Conservation (phyloP, 495 filamentous ascomycete genomes). For the Lophium mytilinum region DNA sequence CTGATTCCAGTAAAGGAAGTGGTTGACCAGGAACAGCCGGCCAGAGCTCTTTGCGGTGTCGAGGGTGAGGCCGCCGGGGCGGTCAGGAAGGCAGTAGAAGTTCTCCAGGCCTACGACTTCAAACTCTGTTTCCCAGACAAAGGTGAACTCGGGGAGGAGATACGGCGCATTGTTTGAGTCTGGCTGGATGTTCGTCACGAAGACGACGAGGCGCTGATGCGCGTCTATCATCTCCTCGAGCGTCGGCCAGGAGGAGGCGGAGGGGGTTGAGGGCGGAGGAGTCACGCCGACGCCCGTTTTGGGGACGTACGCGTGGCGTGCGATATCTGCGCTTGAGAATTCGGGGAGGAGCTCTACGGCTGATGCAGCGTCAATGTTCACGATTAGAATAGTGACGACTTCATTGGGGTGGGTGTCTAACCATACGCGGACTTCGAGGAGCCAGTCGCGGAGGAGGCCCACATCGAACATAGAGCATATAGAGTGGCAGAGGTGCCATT, state of each 20-base stretch:
- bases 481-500: conserved; percentile 32
- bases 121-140: conserved; percentile 34
- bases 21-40: conserved; percentile 32
- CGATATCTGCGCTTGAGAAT: conserved; percentile 27
- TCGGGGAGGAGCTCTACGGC: conserved; percentile 17
- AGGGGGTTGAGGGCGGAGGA: conserved; percentile 43
- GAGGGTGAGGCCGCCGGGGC: conserved; percentile 11
- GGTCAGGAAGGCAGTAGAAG: conserved; percentile 25
- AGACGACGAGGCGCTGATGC: conserved; percentile 27
- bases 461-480: conserved; percentile 30
- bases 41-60: conserved; percentile 1
- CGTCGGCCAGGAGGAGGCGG: conserved; percentile 28
- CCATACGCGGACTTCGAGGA: conserved; percentile 29
- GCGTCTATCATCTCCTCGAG: conserved; percentile 24
- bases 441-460: conserved; percentile 27
- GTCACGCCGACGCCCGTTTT: not conserved
- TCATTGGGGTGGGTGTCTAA: conserved; percentile 31
- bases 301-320: conserved; percentile 26
- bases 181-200: conserved; percentile 21
- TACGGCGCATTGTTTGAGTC: conserved; percentile 26
- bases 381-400: conserved; percentile 32
- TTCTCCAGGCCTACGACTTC: conserved; percentile 18
- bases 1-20: conserved; percentile 28
- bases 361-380: conserved; percentile 23
- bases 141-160: conserved; percentile 32